Evolutionary conservation across 495 filamentous ascomycete species (phyloP).

Genomic region (Clohesyomyces aquaticus): DNA sequence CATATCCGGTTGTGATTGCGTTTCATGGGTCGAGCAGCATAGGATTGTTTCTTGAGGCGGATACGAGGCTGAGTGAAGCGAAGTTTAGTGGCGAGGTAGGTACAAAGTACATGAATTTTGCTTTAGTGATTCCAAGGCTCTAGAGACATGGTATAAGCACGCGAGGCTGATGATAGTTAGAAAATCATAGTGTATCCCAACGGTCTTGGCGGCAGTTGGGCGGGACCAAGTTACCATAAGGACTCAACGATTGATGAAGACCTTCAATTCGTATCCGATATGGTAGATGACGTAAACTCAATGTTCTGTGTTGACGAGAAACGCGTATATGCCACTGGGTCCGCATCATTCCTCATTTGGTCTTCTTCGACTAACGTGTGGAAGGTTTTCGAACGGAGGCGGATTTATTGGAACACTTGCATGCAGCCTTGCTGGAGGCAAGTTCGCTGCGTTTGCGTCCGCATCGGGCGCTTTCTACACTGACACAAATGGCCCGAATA

Average conservation of each 20-base stretch:
- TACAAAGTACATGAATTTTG: not conserved
- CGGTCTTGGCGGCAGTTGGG: conserved; percentile 34
- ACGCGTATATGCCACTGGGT: conserved; percentile 27
- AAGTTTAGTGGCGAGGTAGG: conserved; percentile 23
- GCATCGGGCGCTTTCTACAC: conserved; percentile 33
- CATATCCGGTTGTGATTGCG: conserved; percentile 30
- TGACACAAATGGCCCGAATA: conserved; percentile 40
- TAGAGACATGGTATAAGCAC: too few relatives aligned
- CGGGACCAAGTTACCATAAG: conserved; percentile 30
- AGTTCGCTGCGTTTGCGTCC: conserved; percentile 24
- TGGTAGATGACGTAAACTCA: conserved; percentile 9
- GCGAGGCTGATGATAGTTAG: not conserved
- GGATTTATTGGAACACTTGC: conserved; percentile 29
- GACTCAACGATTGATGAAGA: conserved; percentile 25
- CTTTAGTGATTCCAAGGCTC: too few relatives aligned
- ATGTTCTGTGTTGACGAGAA: conserved; percentile 26
- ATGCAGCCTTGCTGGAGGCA: conserved; percentile 13
- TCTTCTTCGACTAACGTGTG: not conserved
- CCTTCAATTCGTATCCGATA: conserved; percentile 28
- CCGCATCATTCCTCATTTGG: not conserved
- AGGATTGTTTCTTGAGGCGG: conserved; percentile 31
- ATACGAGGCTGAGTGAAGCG: conserved; percentile 24
- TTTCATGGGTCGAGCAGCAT: conserved; percentile 33
- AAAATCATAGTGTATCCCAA: conserved; percentile 37
- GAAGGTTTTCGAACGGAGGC: conserved; percentile 28